Percentiles rank a stretch among this genome's conserved stretches.
Evolutionary conservation across 2,329 filamentous ascomycete genomes (phyloP).

Genomic region (Fusarium sp.): DNA sequence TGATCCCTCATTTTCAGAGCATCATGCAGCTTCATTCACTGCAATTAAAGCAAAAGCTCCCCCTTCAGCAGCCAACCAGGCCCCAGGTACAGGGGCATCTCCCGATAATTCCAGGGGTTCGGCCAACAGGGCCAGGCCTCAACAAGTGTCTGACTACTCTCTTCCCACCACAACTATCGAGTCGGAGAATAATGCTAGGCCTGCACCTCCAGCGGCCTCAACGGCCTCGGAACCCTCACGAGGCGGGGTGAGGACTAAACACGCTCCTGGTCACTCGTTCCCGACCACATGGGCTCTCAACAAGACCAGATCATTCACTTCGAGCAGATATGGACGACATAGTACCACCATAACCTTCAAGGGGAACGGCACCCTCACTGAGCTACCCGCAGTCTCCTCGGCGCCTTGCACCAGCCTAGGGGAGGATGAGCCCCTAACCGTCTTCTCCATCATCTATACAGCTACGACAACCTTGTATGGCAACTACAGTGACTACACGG

Average conservation of each 20-base stretch:
- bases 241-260: background rate
- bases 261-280: background rate
- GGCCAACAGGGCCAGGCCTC: conserved; percentile 16
- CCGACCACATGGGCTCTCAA: conserved; percentile 10
- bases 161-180: background rate
- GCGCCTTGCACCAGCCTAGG: conserved; percentile 51
- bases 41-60: background rate
- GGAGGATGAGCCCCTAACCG: conserved; percentile 49
- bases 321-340: conserved; percentile 9
- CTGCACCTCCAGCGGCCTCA: background rate
- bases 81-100: conserved; percentile 1
- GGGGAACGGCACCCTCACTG: conserved; percentile 33
- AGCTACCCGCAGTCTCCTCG: conserved; percentile 30
- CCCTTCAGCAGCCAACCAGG: background rate
- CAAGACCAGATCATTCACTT: conserved; percentile 13
- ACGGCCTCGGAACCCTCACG: background rate
- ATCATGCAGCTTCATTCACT: background rate
- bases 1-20: background rate
- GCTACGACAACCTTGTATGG: conserved; percentile 63
- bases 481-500: conserved; percentile 60
- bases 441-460: conserved; percentile 62
- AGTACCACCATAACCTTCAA: conserved; percentile 22
- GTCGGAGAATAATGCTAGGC: background rate
- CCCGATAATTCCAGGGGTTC: conserved; percentile 1
- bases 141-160: background rate